Percentiles rank a stretch among this genome's conserved stretches.
phyloP scores from a whole-genome alignment of 371 early-diverging fungal genomes.

The Mucor circinelloides region DNA sequence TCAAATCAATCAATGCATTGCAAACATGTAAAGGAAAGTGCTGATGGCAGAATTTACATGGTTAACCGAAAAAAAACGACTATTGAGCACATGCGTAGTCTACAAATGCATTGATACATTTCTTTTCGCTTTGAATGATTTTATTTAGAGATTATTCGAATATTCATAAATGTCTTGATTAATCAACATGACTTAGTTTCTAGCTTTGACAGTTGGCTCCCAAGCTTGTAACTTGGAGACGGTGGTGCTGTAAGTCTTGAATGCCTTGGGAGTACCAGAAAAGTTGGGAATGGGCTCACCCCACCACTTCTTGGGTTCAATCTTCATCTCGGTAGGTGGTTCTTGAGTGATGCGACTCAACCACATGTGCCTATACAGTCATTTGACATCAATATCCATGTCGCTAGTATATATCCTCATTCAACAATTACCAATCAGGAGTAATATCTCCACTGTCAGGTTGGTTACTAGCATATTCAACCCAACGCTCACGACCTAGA shows the following conservation, averaged over 20 bases:
- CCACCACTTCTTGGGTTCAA: conserved; percentile 49
- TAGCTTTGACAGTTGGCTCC: conserved; percentile 69
- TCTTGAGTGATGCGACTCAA: conserved; percentile 83
- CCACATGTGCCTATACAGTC: conserved; percentile 84
- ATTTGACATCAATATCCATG: background rate
- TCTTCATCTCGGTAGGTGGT: conserved; percentile 65
- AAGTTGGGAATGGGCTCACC: conserved; percentile 62
- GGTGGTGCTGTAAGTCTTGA: conserved; percentile 88
- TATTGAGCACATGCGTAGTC: no score
- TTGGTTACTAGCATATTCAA: conserved; percentile 76
- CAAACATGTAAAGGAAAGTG: no score
- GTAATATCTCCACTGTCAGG: conserved; percentile 85
- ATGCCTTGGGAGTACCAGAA: conserved; percentile 77
- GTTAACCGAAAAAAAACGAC: no score
- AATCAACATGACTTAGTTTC: conserved; percentile 19
- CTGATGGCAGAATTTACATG: no score
- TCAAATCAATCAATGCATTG: no score
- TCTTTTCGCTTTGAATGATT: background rate
- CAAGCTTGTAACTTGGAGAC: conserved; percentile 78
- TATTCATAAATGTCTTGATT: background rate
- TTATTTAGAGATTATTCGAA: background rate
- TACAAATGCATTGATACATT: background rate
- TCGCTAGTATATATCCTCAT: background rate
- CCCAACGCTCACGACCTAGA: conserved; percentile 91
- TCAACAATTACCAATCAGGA: conserved; percentile 78